phyloP scores from a whole-genome alignment of 306 rosid genomes.

The Ormosia semicastrata region DNA sequence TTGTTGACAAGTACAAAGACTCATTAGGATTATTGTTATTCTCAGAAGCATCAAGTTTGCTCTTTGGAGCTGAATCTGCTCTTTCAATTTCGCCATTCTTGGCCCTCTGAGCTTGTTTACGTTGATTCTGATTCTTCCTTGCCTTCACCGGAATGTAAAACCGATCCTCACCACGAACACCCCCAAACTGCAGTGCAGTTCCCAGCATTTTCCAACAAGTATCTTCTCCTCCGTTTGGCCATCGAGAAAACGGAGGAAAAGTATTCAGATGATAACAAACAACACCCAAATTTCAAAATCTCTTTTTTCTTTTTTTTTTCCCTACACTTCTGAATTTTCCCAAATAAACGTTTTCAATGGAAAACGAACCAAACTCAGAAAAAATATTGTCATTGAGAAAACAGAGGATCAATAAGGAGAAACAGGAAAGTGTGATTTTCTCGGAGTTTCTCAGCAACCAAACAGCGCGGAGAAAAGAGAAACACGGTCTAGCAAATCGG shows the following conservation, averaged over 20 bases:
- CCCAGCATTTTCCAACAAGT: constrained; percentile 58
- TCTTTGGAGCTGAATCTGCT: constrained; percentile 40
- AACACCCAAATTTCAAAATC: constrained; percentile 15
- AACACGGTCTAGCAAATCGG: background rate
- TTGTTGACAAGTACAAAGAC: constrained; percentile 23
- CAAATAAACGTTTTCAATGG: background rate
- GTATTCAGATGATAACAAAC: background rate
- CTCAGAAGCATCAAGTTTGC: constrained; percentile 35
- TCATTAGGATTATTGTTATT: constrained; percentile 28
- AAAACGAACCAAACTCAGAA: background rate
- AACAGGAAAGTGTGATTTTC: background rate
- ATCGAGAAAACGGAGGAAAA: constrained; percentile 19
- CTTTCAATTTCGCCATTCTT: constrained; percentile 48
- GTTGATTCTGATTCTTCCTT: constrained; percentile 56
- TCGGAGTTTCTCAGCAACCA: constrained; percentile 23
- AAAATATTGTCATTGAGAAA: background rate
- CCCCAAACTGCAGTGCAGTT: constrained; percentile 52
- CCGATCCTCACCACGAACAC: constrained; percentile 59
- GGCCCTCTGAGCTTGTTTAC: constrained; percentile 49
- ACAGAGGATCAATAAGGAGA: constrained; percentile 11
- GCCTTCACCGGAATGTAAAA: constrained; percentile 69
- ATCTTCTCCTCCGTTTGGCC: constrained; percentile 29
- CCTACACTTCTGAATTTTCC: background rate
- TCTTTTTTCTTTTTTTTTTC: background rate
- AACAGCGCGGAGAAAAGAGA: constrained; percentile 18